phyloP scores from a whole-genome alignment of 441 rosid genomes.

The Metrosideros polymorpha region DNA sequence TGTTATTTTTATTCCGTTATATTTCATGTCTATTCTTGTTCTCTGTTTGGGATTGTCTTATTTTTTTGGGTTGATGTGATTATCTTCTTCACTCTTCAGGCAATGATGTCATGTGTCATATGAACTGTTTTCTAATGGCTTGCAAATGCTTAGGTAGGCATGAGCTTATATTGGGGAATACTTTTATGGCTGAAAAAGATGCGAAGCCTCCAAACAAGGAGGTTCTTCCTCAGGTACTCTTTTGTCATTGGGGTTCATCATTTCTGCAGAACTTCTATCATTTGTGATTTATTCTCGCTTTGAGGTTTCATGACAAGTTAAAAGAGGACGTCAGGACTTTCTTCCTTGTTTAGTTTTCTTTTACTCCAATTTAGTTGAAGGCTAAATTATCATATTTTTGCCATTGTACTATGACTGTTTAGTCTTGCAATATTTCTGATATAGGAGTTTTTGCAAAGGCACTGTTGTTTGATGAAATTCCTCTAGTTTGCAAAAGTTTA shows the following conservation, averaged over 20 bases:
- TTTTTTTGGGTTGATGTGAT: not conserved
- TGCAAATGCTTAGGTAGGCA: slow-evolving; percentile 56
- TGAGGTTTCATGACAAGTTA: not conserved
- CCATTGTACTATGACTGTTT: not conserved
- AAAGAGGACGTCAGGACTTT: not conserved
- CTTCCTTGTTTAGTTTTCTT: not conserved
- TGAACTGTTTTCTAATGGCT: not conserved
- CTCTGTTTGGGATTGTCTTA: not conserved
- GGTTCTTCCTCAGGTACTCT: slow-evolving; percentile 74
- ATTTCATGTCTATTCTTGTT: not conserved
- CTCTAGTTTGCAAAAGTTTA: not conserved
- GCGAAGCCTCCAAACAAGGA: slow-evolving; percentile 56
- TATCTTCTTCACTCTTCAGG: not conserved
- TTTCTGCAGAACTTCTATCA: not conserved
- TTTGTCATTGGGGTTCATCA: not conserved
- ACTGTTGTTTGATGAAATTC: not conserved
- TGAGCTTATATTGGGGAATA: slow-evolving; percentile 76
- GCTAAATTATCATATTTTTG: not conserved
- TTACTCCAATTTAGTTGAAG: not conserved
- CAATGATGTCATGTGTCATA: not conserved
- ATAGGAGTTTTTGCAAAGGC: not conserved
- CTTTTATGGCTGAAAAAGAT: slow-evolving; percentile 50
- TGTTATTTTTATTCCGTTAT: not conserved
- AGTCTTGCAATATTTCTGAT: not conserved
- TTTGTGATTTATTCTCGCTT: not conserved